Evolutionary conservation across 139 green algal genomes (phyloP).

Genomic region (Chlamydomonas schloesseri): DNA sequence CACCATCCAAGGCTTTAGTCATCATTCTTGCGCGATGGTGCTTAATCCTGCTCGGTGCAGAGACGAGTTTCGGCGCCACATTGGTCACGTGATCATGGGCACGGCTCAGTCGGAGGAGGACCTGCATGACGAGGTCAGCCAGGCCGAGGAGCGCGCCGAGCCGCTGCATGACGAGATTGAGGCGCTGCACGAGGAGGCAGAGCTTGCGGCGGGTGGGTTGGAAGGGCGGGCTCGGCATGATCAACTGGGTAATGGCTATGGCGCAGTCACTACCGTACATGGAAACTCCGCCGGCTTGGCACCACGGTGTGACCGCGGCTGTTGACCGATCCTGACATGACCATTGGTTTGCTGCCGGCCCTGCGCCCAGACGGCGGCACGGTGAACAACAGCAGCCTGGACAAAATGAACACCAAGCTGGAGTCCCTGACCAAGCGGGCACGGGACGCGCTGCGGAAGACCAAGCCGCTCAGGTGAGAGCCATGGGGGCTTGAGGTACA

Average conservation of each 20-base stretch:
- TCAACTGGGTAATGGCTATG: not conserved
- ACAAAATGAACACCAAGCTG: not conserved
- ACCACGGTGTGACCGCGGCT: no score
- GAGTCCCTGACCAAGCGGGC: constrained; percentile 11
- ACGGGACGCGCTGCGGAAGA: constrained; percentile 17
- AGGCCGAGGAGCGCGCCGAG: constrained; percentile 30
- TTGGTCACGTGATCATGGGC: constrained; percentile 27
- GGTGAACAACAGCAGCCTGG: not conserved
- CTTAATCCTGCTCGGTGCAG: no score
- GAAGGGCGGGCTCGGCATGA: not conserved
- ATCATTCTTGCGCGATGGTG: no score
- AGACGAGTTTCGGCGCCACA: constrained; percentile 20
- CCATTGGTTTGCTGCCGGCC: no score
- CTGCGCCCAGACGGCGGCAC: not conserved
- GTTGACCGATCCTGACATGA: no score
- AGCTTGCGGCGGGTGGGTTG: not conserved
- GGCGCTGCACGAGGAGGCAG: not conserved
- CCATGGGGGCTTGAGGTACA: not conserved
- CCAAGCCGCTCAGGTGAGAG: constrained; percentile 9
- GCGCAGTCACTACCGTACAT: no score
- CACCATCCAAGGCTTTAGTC: no score
- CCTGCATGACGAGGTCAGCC: not conserved
- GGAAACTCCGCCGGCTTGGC: no score
- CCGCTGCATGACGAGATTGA: not conserved
- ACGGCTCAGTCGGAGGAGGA: not conserved